These are phyloP conservation scores for Plantago major DNA, from an alignment of 257 asterid genomes.

Conservation along the genomic window DNA sequence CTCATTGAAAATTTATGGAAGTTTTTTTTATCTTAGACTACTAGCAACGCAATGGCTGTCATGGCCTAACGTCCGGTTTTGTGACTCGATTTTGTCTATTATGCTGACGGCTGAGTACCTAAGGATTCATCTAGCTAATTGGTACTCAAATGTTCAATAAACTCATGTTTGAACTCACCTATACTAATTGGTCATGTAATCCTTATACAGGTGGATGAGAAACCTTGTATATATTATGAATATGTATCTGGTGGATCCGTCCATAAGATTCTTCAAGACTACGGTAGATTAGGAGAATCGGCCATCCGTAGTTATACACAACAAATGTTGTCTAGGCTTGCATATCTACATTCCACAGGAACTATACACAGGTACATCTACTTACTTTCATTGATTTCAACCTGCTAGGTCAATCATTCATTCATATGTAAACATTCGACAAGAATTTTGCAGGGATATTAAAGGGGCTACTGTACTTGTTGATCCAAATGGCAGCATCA, in stretches of 20 bases:
- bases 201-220: slow-evolving; percentile 61
- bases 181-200: slow-evolving; percentile 14
- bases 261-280: slow-evolving; percentile 55
- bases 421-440: background rate
- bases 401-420: background rate
- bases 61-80: too few relatives aligned
- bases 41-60: too few relatives aligned
- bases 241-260: slow-evolving; percentile 79
- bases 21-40: too few relatives aligned
- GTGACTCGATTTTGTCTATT: too few relatives aligned
- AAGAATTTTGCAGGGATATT: slow-evolving; percentile 50
- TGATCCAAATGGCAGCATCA: slow-evolving; percentile 64
- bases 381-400: background rate
- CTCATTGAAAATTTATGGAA: too few relatives aligned
- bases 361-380: slow-evolving; percentile 60
- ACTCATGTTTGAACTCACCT: slow-evolving; percentile 1
- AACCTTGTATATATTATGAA: slow-evolving; percentile 52
- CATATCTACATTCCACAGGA: slow-evolving; percentile 59
- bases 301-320: slow-evolving; percentile 70
- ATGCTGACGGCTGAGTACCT: too few relatives aligned
- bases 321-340: slow-evolving; percentile 70
- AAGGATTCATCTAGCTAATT: too few relatives aligned
- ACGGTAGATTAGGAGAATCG: slow-evolving; percentile 72
- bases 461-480: slow-evolving; percentile 67
- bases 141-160: background rate